Base-by-base conservation (phyloP, 169 alveolate species). In the Plasmodium malariae region DNA sequence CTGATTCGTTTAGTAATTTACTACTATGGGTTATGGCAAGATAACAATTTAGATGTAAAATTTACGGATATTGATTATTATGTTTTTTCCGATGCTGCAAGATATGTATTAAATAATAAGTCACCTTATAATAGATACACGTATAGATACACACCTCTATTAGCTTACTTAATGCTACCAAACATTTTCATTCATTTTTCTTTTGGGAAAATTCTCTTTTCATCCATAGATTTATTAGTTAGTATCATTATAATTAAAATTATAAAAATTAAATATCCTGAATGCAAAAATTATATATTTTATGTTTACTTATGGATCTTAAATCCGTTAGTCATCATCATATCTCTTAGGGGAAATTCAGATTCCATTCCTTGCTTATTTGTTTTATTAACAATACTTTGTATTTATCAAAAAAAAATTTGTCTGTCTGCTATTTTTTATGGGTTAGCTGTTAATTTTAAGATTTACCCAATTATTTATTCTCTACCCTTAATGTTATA, bases 31-130 rank as follows among this genome's bases (percentile, higher is more conserved):
- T 32, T 36, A 65, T 86, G 92, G 92, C 70, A 76, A 73, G 68
- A 83, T 85, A 65, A 73, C 74, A 49, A 86, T 59, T 86, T 86
- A 17, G 54, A 86, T 69, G 96, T 97, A 63, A 98, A 97, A 92
- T 99, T 96, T 94, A 98, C 99, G 48, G 99, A 99, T 89, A 94
- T 98, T 55, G 99, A 99, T 95, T 99, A 99, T 93, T 71, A 95
- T 74, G 99, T 98, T 24, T 98, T 94, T 92, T 93, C 99, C 26
- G 99, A 99, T 93, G 99, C 99, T 34, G 99, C 99, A 19, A 91
- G 92, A 32, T 95, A 96, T 89, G 97, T 98, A 12, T 87, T 94
- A 17, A 91, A 95, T 37, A 99, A 99, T 26, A 96, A 95, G 48
- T 97, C 99, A 11, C 99, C 99, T 9, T 99, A 97, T 92, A 94